These are phyloP conservation scores for Calamus simplicifolius DNA, from an alignment of 176 grass and related monocot species.

Conservation along the genomic window DNA sequence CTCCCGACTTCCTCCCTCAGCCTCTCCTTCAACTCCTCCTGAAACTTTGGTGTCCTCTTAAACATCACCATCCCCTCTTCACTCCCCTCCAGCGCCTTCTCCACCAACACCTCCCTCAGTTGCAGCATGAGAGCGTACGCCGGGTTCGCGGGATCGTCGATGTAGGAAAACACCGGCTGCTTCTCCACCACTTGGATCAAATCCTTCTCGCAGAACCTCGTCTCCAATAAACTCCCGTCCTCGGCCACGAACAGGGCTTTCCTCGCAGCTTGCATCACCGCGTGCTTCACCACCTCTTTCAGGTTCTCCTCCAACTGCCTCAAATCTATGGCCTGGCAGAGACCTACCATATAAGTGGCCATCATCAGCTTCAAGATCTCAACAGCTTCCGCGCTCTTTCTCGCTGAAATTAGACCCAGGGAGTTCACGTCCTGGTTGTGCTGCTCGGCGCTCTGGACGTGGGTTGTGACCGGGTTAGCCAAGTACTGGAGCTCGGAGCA, in stretches of 20 bases:
- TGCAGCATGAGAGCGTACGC: slow-evolving; percentile 9
- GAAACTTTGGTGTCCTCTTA: slow-evolving; percentile 9
- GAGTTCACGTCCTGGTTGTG: slow-evolving; percentile 28
- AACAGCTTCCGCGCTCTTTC: slow-evolving; percentile 21
- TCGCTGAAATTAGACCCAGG: slow-evolving; percentile 15
- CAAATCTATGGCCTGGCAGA: slow-evolving; percentile 20
- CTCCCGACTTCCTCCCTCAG: slow-evolving; percentile 1
- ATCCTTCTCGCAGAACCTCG: slow-evolving; percentile 24
- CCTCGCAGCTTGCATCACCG: slow-evolving; percentile 1
- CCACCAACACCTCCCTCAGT: slow-evolving; percentile 16
- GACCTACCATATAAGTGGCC: slow-evolving; percentile 17
- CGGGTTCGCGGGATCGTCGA: slow-evolving; percentile 18
- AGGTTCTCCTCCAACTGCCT: slow-evolving; percentile 7
- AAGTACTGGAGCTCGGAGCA: slow-evolving; percentile 24
- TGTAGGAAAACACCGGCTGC: slow-evolving; percentile 19
- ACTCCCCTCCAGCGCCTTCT: slow-evolving; percentile 9
- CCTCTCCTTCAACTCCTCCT: slow-evolving; percentile 1
- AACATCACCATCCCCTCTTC: slow-evolving; percentile 13
- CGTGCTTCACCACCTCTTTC: slow-evolving; percentile 11
- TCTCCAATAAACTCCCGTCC: slow-evolving; percentile 2
- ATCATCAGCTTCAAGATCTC: slow-evolving; percentile 23
- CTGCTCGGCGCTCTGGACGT: slow-evolving; percentile 27
- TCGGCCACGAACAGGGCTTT: slow-evolving; percentile 3
- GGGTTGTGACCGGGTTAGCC: slow-evolving; percentile 20
- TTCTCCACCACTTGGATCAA: slow-evolving; percentile 8